phyloP scores from a whole-genome alignment of 2,329 filamentous ascomycete species.

The Alternaria sp. region DNA sequence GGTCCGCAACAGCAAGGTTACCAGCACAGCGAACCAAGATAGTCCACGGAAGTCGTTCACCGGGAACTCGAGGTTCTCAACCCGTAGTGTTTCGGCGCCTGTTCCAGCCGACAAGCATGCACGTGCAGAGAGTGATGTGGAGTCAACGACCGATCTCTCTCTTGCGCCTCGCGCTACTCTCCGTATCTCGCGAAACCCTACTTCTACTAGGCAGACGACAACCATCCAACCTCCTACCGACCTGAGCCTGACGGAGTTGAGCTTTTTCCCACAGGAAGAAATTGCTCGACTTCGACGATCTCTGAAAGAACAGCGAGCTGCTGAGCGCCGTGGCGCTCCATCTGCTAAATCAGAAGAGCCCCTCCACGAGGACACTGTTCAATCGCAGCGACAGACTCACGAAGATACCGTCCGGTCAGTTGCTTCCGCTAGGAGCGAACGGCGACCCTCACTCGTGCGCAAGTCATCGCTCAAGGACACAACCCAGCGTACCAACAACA shows the following conservation, averaged over 20 bases:
- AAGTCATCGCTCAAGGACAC: constrained; percentile 65
- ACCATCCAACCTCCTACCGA: constrained; percentile 42
- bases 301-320: constrained; percentile 63
- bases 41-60: constrained; percentile 39
- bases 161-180: constrained; percentile 45
- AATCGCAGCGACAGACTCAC: constrained; percentile 47
- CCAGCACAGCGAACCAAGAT: constrained; percentile 31
- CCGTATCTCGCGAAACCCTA: constrained; percentile 38
- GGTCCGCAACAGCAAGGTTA: constrained; percentile 43
- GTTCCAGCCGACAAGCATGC: constrained; percentile 30
- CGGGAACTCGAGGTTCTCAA: constrained; percentile 32
- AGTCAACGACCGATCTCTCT: constrained; percentile 54
- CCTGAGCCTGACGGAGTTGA: constrained; percentile 61
- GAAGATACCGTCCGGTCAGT: constrained; percentile 54
- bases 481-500: constrained; percentile 48
- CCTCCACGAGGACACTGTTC: constrained; percentile 52
- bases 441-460: constrained; percentile 55
- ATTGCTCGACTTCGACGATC: constrained; percentile 64
- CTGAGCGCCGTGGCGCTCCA: constrained; percentile 46
- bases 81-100: constrained; percentile 48
- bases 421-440: constrained; percentile 50
- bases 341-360: constrained; percentile 37
- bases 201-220: constrained; percentile 26
- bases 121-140: constrained; percentile 44
- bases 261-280: constrained; percentile 62